Base-by-base conservation (phyloP, 257 asterid genomes). In the Solanum virginianum region DNA sequence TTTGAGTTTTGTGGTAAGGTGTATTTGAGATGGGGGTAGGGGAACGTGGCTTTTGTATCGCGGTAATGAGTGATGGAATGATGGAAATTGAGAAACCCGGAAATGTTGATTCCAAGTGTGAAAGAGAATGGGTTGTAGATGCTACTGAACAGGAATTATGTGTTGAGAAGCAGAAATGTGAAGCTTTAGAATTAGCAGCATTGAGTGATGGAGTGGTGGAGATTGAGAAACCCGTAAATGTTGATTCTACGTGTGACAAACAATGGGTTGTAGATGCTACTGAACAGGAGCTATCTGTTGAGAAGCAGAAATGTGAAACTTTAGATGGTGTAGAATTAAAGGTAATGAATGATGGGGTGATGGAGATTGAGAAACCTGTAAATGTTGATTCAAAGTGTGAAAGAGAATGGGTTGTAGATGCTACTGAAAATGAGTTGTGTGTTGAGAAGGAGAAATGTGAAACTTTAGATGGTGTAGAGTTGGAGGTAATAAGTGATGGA, bases 41-140 rank as follows among this genome's bases (percentile, higher is more conserved):
- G 60, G 88, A 71, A 89, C 87, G 70, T 79, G 92, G 85, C 75
- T 92, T 80, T 82, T 87, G 89, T 81, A 80, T 82, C 84, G 87
- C 69, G 20, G 57, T 84, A 81, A 55, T 80, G 86, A 85, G 51
- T 72, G 87, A 85, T 85, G 88, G 88, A 83, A 80, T 85, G 81
- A 87, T 88, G 89, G 93, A 86, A 84, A 85, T 85, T 81, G 87
- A 90, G 85, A 57, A 82, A n/a, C 81, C 81, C n/a, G 39, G 68
- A 81, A 85, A 65, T 84, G 87, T 69, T 55, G 95, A 74, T 83
- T 85, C 87, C 54, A 85, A 91, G 84, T 86, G 86, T 56, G 90
- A 74, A 26, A 86, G 79, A 80, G 80, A 84, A 81, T 68, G 47
- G 70, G 18, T 84, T 17, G 87, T 54, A 65, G 92, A 85, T 45